Conservation (phyloP, 805 yeast genomes). For the Metahyphopichia silvanorum region DNA sequence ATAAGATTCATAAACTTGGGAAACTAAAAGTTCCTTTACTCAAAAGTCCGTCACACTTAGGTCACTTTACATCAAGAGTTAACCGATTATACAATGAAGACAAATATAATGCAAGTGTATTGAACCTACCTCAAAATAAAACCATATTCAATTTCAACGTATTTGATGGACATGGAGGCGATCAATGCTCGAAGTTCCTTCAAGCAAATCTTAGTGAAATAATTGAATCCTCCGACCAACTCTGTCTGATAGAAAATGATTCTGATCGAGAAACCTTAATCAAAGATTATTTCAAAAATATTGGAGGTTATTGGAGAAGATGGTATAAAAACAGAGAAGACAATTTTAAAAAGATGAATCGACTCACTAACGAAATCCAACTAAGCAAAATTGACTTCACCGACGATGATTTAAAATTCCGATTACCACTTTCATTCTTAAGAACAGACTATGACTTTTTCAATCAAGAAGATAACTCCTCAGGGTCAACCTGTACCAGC, state of each 20-base stretch:
- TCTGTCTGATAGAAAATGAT: slow-evolving; percentile 19
- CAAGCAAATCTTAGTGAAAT: slow-evolving; percentile 47
- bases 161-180: slow-evolving; percentile 96
- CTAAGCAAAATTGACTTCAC: slow-evolving; percentile 10
- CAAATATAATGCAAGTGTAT: slow-evolving; percentile 61
- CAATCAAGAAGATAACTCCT: slow-evolving; percentile 29
- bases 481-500: slow-evolving; percentile 76
- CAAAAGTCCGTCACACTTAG: slow-evolving; percentile 70
- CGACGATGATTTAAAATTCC: slow-evolving; percentile 54
- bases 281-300: slow-evolving; percentile 50
- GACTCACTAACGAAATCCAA: slow-evolving; percentile 12
- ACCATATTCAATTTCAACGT: slow-evolving; percentile 62
- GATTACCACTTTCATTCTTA: slow-evolving; percentile 64
- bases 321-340: slow-evolving; percentile 51
- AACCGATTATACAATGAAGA: slow-evolving; percentile 83
- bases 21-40: slow-evolving; percentile 51
- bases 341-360: slow-evolving; percentile 24
- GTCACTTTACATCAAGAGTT: slow-evolving; percentile 75
- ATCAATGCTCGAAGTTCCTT: slow-evolving; percentile 64
- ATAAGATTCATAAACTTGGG: slow-evolving; percentile 13
- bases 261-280: slow-evolving; percentile 39
- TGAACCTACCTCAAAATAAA: slow-evolving; percentile 27
- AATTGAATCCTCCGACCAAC: slow-evolving; percentile 45
- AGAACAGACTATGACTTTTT: slow-evolving; percentile 63
- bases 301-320: slow-evolving; percentile 86